phyloP scores from a whole-genome alignment of 371 early-diverging fungal genomes.

The Batkoa obscura region DNA sequence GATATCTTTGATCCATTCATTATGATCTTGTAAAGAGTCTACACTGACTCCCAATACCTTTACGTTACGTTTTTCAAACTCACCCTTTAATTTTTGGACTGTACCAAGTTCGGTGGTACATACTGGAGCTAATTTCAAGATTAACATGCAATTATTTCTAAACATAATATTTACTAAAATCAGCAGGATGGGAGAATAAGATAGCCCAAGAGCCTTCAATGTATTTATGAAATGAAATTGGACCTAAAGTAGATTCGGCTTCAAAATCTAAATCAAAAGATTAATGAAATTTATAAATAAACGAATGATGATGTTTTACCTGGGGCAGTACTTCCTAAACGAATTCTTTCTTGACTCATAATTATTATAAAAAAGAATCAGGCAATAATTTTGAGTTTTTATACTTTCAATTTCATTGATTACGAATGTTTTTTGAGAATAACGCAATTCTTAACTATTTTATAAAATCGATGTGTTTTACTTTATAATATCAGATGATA shows the following conservation, averaged over 20 bases:
- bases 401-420: no score
- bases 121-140: conserved; percentile 41
- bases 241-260: conserved; percentile 70
- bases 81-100: conserved; percentile 55
- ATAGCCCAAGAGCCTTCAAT: conserved; percentile 79
- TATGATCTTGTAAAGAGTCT: conserved; percentile 61
- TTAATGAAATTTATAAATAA: not conserved
- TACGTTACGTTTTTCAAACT: conserved; percentile 62
- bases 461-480: no score
- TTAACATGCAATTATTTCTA: not conserved
- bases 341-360: conserved; percentile 1
- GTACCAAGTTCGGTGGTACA: conserved; percentile 91
- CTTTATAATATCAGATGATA: no score
- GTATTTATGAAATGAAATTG: conserved; percentile 73
- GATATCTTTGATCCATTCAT: conserved; percentile 79
- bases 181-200: conserved; percentile 89
- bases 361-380: no score
- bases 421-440: no score
- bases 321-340: conserved; percentile 2
- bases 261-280: conserved; percentile 30
- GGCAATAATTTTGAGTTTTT: no score
- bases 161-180: conserved; percentile 45
- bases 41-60: conserved; percentile 86
- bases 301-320: not conserved
- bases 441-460: no score